phyloP scores from a whole-genome alignment of 1,284 basidiomycete species.

The Laetiporus sulphureus region DNA sequence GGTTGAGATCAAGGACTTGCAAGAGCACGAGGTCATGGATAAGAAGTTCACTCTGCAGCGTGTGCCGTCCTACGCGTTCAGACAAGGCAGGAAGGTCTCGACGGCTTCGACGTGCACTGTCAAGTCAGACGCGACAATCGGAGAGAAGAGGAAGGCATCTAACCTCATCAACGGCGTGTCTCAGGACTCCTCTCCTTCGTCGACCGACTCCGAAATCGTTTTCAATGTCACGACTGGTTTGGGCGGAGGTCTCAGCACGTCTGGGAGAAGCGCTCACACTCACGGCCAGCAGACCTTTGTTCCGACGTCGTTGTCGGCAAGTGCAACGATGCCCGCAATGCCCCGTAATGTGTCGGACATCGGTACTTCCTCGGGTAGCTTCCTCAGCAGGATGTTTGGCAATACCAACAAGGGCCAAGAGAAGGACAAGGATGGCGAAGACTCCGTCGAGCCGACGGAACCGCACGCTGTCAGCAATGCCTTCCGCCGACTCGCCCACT shows the following conservation, averaged over 20 bases:
- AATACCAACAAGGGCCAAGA: conserved; percentile 42
- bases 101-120: conserved; percentile 29
- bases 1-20: conserved; percentile 34
- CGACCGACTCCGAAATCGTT: conserved; percentile 8
- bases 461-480: conserved; percentile 23
- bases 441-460: conserved; percentile 28
- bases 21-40: conserved; percentile 21
- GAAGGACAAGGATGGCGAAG: conserved; percentile 29
- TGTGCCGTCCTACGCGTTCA: conserved; percentile 37
- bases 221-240: conserved; percentile 9
- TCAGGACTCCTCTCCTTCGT: conserved; percentile 10
- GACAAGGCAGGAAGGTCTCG: conserved; percentile 33
- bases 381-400: conserved; percentile 64
- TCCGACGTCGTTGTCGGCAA: conserved; percentile 23
- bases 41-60: conserved; percentile 34
- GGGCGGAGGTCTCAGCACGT: conserved; percentile 9
- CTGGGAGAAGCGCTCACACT: conserved; percentile 9
- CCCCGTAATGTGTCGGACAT: conserved; percentile 19
- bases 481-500: conserved; percentile 34
- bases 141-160: conserved; percentile 14
- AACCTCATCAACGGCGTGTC: conserved; percentile 6
- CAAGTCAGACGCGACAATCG: conserved; percentile 19
- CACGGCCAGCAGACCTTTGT: conserved; percentile 14
- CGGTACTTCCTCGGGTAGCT: conserved; percentile 34
- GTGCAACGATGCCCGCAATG: conserved; percentile 39